phyloP scores from a whole-genome alignment of 192 early-diverging fungal genomes.

The Thoreauomyces humboldtii region DNA sequence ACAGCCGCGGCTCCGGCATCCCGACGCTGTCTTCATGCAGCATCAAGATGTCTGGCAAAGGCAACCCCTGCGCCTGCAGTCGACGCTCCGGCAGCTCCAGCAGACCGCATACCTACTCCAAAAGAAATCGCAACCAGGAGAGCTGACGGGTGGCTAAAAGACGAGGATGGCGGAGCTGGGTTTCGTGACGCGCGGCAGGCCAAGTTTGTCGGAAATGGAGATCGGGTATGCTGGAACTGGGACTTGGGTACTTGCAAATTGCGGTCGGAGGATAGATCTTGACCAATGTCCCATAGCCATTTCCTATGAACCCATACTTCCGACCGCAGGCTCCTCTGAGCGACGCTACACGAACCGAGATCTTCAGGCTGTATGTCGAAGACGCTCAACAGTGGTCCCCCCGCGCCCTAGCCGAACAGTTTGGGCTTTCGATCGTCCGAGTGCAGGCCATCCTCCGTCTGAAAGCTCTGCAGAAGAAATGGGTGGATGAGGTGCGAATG shows the following conservation, averaged over 20 bases:
- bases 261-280: not conserved
- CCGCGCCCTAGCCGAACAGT: conserved; percentile 67
- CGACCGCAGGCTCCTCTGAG: conserved; percentile 71
- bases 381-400: conserved; percentile 64
- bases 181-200: not conserved
- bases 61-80: too few species aligned
- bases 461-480: conserved; percentile 74
- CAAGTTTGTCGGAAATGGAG: conserved; percentile 10
- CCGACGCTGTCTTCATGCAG: too few species aligned
- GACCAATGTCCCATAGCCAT: conserved; percentile 51
- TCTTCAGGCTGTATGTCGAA: conserved; percentile 65
- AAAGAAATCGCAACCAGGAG: not conserved
- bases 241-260: not conserved
- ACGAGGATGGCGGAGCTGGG: not conserved
- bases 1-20: too few species aligned
- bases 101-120: not conserved
- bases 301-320: conserved; percentile 89
- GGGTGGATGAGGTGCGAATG: conserved; percentile 57
- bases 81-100: conserved; percentile 1
- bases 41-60: too few species aligned
- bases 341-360: conserved; percentile 63
- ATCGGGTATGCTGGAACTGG: conserved; percentile 5
- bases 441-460: conserved; percentile 88
- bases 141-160: conserved; percentile 20
- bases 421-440: conserved; percentile 74